Base-by-base conservation (phyloP, 768 basidiomycete genomes). In the Lepiota subincarnata region DNA sequence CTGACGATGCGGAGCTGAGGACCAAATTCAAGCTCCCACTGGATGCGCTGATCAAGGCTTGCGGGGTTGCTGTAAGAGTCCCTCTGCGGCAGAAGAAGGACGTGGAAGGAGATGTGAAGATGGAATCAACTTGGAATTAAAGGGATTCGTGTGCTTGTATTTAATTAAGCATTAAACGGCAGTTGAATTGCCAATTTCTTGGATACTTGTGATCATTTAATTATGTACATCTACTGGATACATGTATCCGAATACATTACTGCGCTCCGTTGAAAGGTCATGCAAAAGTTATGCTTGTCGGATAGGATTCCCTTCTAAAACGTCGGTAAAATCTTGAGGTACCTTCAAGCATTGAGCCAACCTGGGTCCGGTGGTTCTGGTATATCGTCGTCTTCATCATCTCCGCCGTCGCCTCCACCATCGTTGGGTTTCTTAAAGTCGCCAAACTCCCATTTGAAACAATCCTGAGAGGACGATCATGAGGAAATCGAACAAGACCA, bases 361-460 rank as follows among this genome's bases (percentile, higher is more conserved):
- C 18, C 37, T 39, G 35, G 44, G 16, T 47, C 46, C 12, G 39
- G 53, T 20, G 53, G 38, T n/a, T 48, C 53, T 6, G 45, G 45
- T 22, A 46, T 45, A 47, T 48, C 31, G 22, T 54, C 53, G 12
- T 39, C 43, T 1, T 48, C 50, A 20, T 22, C 48, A 4, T 14
- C 53, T 1, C 11, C 26, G 1, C 13, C 43, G 11, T 19, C 39
- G 19, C 20, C 45, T 1, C 35, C 53, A 7, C 34, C 53, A n/a
- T 36, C 34, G 10, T 35, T 46, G 10, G 45, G 45, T 3, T 40
- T 62, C 47, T 73, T 68, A 58, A 72, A 78, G 22, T 73, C 63
- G 38, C 76, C 75, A 63, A 88, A 90, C 54, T 87, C 82, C 88
- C 88, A 89, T 60, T 85, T 86, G 67, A 71, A 84, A 67, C 88